Percentiles rank a stretch among this genome's conserved stretches.
Evolutionary conservation across 1,139 yeast genomes (phyloP).

Genomic region (Keqinozyma sinolaborantium): DNA sequence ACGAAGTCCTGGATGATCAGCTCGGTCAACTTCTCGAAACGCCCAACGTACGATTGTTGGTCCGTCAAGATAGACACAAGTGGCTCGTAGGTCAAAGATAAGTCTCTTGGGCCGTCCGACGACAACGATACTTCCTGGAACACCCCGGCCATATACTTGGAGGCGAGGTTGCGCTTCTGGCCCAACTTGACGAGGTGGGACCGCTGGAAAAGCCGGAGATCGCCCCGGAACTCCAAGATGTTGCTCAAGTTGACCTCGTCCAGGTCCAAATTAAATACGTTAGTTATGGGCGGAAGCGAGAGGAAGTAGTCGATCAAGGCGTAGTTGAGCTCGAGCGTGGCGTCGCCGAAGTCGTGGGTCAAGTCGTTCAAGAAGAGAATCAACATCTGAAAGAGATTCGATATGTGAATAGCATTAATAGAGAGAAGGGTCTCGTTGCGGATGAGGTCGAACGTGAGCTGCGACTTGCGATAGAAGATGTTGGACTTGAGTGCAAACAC

Average conservation of each 20-base stretch:
- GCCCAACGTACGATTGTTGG: conserved; percentile 16
- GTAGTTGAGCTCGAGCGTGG: conserved; percentile 26
- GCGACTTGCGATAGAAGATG: conserved; percentile 24
- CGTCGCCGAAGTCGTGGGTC: conserved; percentile 14
- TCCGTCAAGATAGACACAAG: conserved; percentile 11
- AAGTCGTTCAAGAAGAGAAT: conserved; percentile 39
- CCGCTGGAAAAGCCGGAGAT: conserved; percentile 42
- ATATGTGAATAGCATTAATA: conserved; percentile 27
- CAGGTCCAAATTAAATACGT: conserved; percentile 12
- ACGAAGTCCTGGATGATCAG: conserved; percentile 44
- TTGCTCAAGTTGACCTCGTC: conserved; percentile 19
- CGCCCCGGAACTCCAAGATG: conserved; percentile 44
- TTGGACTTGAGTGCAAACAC: conserved; percentile 23
- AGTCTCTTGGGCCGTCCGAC: not conserved
- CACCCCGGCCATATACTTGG: not conserved
- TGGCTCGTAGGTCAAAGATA: conserved; percentile 11
- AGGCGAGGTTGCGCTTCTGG: conserved; percentile 19
- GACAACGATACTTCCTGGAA: not conserved
- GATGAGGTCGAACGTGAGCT: conserved; percentile 22
- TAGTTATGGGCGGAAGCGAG: conserved; percentile 21
- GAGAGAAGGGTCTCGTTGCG: conserved; percentile 24
- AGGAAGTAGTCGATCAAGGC: conserved; percentile 29
- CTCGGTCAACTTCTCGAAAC: conserved; percentile 39
- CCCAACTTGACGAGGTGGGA: conserved; percentile 40
- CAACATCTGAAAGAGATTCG: conserved; percentile 30